Evolutionary conservation across 2,329 filamentous ascomycete species (phyloP).

Genomic region (Eutypella sp.): DNA sequence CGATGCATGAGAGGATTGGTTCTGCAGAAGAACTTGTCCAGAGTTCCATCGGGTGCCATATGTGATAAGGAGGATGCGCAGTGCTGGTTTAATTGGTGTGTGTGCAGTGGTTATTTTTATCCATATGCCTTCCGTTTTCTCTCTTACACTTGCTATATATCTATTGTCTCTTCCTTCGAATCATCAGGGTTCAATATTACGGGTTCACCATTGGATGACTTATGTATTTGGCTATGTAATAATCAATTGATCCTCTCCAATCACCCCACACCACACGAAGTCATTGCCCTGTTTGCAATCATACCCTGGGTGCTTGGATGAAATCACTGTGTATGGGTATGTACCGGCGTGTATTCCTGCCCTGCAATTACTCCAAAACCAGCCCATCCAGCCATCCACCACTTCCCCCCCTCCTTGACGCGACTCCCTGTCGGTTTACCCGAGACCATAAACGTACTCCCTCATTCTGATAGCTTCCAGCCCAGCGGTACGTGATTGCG

Average conservation of each 20-base stretch:
- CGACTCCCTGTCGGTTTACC: background rate
- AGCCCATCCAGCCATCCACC: background rate
- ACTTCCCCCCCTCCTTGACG: background rate
- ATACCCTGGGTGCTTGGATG: background rate
- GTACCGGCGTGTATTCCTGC: too few relatives aligned
- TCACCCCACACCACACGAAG: background rate
- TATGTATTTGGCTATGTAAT: background rate
- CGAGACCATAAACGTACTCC: background rate
- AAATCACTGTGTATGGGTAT: too few relatives aligned
- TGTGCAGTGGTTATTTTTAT: too few relatives aligned
- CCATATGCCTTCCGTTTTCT: too few relatives aligned
- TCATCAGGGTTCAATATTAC: too few relatives aligned
- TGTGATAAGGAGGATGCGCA: too few relatives aligned
- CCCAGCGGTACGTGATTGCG: background rate
- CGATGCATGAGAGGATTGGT: too few relatives aligned
- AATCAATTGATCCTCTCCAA: background rate
- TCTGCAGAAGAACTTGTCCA: too few relatives aligned
- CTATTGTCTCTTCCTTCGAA: too few relatives aligned
- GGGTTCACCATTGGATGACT: background rate
- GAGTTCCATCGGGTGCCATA: too few relatives aligned
- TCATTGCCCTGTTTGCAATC: background rate
- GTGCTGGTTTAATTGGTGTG: too few relatives aligned
- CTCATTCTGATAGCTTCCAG: background rate
- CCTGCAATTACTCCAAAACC: background rate
- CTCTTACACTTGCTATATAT: too few relatives aligned